Evolutionary conservation across 148 eudicot genomes (phyloP).

Genomic region (Arctostaphylos glauca): DNA sequence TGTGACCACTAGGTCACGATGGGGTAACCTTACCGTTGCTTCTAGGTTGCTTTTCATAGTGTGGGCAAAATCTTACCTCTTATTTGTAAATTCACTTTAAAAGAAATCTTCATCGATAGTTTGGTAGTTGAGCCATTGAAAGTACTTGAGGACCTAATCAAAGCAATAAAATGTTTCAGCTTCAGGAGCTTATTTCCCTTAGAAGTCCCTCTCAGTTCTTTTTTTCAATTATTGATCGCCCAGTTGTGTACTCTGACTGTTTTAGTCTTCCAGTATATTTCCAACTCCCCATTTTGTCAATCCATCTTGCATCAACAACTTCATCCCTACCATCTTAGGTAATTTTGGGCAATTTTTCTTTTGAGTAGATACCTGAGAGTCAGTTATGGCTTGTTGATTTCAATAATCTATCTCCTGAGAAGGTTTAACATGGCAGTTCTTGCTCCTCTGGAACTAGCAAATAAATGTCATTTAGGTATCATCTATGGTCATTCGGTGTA

Average conservation of each 20-base stretch:
- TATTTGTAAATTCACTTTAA: not conserved
- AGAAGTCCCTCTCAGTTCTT: not conserved
- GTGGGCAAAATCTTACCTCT: not conserved
- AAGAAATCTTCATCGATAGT: not conserved
- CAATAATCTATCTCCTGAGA: not conserved
- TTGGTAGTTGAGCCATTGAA: not conserved
- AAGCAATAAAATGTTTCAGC: not conserved
- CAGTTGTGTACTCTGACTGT: not conserved
- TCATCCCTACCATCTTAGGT: not conserved
- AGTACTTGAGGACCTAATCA: not conserved
- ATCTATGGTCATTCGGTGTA: not conserved
- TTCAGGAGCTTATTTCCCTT: not conserved
- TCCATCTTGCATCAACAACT: not conserved
- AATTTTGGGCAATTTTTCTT: not conserved
- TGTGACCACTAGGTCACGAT: no score
- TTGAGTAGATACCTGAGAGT: not conserved
- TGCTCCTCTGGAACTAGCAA: not conserved
- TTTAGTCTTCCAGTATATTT: not conserved
- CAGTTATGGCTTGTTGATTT: not conserved
- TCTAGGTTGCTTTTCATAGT: no score
- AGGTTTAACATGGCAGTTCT: not conserved
- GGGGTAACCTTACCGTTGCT: no score
- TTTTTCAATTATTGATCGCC: not conserved
- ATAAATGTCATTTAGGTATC: not conserved
- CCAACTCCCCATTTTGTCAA: not conserved